Evolutionary conservation across 2,329 filamentous ascomycete species (phyloP).

Genomic region (Xylaria sp.): DNA sequence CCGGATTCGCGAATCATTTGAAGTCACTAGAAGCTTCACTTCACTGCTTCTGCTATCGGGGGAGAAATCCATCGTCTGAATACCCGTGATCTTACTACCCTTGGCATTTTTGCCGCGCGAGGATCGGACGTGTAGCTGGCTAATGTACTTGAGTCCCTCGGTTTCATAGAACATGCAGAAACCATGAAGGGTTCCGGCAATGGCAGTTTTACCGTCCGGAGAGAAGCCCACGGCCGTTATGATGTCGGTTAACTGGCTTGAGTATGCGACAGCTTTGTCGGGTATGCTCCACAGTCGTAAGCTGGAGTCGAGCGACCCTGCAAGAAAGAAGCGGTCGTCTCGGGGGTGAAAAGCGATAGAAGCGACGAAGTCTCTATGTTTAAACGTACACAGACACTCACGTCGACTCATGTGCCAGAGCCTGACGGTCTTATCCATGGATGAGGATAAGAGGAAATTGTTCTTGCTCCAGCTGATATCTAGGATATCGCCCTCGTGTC

Average conservation of each 20-base stretch:
- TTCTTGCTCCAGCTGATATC: constrained; percentile 99
- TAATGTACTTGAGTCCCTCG: constrained; percentile 83
- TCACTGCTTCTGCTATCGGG: constrained; percentile 66
- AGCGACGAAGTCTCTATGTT: constrained; percentile 94
- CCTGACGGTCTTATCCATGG: constrained; percentile 97
- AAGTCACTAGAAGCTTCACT: constrained; percentile 87
- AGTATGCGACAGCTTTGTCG: constrained; percentile 91
- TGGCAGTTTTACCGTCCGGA: constrained; percentile 88
- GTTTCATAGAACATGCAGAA: constrained; percentile 93
- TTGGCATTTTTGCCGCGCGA: constrained; percentile 93
- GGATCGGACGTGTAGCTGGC: constrained; percentile 92
- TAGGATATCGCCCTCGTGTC: constrained; percentile 86
- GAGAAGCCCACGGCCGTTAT: constrained; percentile 95
- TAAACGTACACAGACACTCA: constrained; percentile 93
- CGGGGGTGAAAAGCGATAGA: constrained; percentile 93
- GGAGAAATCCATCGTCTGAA: constrained; percentile 76
- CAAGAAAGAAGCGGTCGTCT: constrained; percentile 96
- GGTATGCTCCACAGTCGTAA: constrained; percentile 96
- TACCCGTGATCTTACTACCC: constrained; percentile 96
- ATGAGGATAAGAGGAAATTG: constrained; percentile 93
- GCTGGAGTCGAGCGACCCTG: constrained; percentile 89
- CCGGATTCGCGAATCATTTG: constrained; percentile 92
- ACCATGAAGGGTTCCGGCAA: constrained; percentile 88
- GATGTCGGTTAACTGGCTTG: constrained; percentile 80
- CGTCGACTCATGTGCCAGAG: constrained; percentile 89